Evolutionary conservation across 1,139 yeast genomes (phyloP).

Genomic region (Geotrichum citri-aurantii): DNA sequence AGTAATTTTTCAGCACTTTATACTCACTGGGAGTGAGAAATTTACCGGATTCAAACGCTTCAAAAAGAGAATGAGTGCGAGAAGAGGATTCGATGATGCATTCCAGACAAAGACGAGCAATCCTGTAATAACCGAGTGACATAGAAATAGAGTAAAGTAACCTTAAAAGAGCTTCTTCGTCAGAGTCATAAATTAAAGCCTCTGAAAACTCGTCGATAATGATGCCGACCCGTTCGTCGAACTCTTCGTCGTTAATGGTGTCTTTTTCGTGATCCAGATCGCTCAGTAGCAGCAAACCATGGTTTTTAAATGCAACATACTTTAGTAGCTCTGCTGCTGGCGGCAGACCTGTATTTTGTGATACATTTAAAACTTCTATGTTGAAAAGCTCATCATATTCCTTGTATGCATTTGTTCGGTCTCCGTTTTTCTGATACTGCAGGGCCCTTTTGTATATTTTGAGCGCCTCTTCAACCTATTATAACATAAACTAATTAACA

Average conservation of each 20-base stretch:
- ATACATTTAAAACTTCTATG: slow-evolving; percentile 52
- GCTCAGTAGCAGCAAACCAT: slow-evolving; percentile 66
- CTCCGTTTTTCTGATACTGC: slow-evolving; percentile 47
- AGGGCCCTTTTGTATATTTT: slow-evolving; percentile 69
- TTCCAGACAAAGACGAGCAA: slow-evolving; percentile 62
- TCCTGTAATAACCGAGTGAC: slow-evolving; percentile 37
- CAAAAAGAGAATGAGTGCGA: slow-evolving; percentile 27
- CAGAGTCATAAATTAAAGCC: slow-evolving; percentile 33
- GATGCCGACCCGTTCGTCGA: slow-evolving; percentile 29
- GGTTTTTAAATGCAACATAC: slow-evolving; percentile 71
- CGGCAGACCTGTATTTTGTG: slow-evolving; percentile 40
- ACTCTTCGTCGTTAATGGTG: slow-evolving; percentile 24
- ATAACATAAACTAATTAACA: neutral
- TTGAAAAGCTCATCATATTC: slow-evolving; percentile 60
- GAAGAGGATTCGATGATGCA: slow-evolving; percentile 40
- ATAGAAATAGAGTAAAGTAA: slow-evolving; percentile 26
- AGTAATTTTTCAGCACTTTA: slow-evolving; percentile 15
- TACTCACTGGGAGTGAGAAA: slow-evolving; percentile 27
- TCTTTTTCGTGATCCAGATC: slow-evolving; percentile 38
- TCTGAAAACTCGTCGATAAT: slow-evolving; percentile 32
- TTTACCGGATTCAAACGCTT: slow-evolving; percentile 22
- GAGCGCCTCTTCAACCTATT: slow-evolving; percentile 76
- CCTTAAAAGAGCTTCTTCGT: slow-evolving; percentile 32
- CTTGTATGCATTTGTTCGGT: slow-evolving; percentile 47
- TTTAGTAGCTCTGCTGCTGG: slow-evolving; percentile 70